These are phyloP conservation scores for Lunularia cruciata DNA, from an alignment of 225 moss, liverwort and hornwort genomes.

Conservation along the genomic window DNA sequence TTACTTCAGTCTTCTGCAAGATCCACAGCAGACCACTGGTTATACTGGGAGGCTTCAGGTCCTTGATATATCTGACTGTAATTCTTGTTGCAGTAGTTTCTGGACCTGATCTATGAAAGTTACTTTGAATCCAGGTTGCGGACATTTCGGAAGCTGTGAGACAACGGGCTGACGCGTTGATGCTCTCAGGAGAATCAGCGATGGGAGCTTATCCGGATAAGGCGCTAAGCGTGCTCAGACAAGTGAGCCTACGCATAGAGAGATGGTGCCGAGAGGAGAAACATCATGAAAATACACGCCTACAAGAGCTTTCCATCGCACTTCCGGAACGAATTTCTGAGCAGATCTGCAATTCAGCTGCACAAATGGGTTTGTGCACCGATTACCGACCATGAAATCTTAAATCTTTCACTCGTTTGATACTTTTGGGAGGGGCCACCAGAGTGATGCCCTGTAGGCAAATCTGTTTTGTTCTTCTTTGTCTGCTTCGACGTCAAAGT, in stretches of 20 bases:
- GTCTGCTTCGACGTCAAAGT: too few relatives aligned
- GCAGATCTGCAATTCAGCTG: conserved; percentile 80
- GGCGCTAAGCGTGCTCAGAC: conserved; percentile 87
- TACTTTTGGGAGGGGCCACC: too few relatives aligned
- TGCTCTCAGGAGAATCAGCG: conserved; percentile 97
- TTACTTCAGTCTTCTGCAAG: too few relatives aligned
- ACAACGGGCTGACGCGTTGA: conserved; percentile 93
- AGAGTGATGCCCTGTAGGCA: too few relatives aligned
- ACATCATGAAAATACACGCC: conserved; percentile 62
- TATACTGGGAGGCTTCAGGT: too few relatives aligned
- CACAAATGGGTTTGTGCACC: conserved; percentile 72
- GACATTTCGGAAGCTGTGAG: conserved; percentile 97
- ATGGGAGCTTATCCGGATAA: conserved; percentile 95
- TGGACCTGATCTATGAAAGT: too few relatives aligned
- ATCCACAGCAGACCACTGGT: too few relatives aligned
- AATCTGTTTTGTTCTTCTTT: too few relatives aligned
- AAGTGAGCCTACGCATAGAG: conserved; percentile 88
- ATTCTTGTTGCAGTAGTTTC: too few relatives aligned
- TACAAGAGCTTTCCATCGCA: conserved; percentile 66
- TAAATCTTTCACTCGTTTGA: not conserved
- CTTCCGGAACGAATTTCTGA: conserved; percentile 87
- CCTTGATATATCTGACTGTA: too few relatives aligned
- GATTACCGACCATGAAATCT: not conserved
- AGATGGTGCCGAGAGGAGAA: conserved; percentile 94
- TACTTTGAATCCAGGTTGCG: conserved; percentile 80